Percentiles rank a stretch among this genome's conserved stretches.
phyloP scores from a whole-genome alignment of 148 eudicot genomes.

The Rhododendron simsii region DNA sequence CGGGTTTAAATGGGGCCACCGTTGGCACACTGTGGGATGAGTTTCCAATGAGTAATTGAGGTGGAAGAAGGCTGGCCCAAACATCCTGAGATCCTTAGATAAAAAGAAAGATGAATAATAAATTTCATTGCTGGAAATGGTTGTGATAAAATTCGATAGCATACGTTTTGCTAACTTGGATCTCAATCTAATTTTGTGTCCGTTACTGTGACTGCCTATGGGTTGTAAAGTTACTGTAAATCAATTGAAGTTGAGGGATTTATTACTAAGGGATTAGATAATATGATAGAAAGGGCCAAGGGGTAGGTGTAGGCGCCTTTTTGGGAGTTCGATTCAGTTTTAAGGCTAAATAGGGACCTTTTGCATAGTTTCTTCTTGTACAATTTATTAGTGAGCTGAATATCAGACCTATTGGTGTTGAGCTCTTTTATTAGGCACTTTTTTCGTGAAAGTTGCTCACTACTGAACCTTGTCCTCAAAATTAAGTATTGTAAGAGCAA shows the following conservation, averaged over 20 bases:
- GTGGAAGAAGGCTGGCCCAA: too few relatives aligned
- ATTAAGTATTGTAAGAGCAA: not conserved
- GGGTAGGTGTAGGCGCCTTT: not conserved
- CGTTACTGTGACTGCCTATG: not conserved
- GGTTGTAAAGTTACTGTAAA: not conserved
- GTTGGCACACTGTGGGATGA: too few relatives aligned
- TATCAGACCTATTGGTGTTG: not conserved
- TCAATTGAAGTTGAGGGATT: not conserved
- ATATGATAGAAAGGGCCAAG: not conserved
- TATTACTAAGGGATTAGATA: too few relatives aligned
- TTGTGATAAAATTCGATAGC: too few relatives aligned
- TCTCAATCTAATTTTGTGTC: not conserved
- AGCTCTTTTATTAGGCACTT: not conserved
- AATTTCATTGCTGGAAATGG: too few relatives aligned
- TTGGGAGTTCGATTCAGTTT: not conserved
- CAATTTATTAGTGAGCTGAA: not conserved
- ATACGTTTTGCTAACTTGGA: not conserved
- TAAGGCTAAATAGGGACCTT: not conserved
- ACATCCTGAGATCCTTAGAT: too few relatives aligned
- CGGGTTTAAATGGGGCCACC: too few relatives aligned
- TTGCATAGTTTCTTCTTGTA: not conserved
- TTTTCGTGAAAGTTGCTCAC: not conserved
- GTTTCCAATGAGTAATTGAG: too few relatives aligned
- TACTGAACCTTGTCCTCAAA: not conserved
- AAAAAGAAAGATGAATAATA: too few relatives aligned